Percentiles rank a stretch among this genome's conserved stretches.
Conservation (phyloP, 805 yeast genomes). For the Spathaspora passalidarum region DNA sequence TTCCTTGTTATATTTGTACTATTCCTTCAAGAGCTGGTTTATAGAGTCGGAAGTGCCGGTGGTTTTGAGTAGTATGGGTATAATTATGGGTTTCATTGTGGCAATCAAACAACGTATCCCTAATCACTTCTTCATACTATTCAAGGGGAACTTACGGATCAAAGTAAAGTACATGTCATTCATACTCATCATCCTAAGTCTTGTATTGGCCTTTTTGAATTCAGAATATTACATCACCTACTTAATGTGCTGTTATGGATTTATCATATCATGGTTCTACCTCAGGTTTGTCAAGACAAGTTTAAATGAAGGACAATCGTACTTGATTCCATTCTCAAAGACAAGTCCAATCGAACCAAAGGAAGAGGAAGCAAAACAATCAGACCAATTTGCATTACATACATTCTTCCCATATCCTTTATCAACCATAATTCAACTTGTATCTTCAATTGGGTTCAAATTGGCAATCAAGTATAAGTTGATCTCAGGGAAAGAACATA, state of each 20-base stretch:
- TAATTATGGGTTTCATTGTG: conserved; percentile 57
- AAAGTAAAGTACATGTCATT: conserved; percentile 42
- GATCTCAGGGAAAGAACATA: background rate
- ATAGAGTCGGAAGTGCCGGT: conserved; percentile 33
- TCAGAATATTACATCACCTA: conserved; percentile 24
- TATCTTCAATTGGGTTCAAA: conserved; percentile 19
- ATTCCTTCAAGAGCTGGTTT: conserved; percentile 13
- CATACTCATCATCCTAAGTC: conserved; percentile 22
- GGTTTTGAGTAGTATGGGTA: conserved; percentile 51
- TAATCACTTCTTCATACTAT: conserved; percentile 51
- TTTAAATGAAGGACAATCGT: conserved; percentile 42
- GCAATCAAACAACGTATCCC: conserved; percentile 66
- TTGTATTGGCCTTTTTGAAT: conserved; percentile 19
- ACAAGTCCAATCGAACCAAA: background rate
- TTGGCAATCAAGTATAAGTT: conserved; percentile 14
- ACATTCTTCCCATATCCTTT: conserved; percentile 44
- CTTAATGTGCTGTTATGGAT: conserved; percentile 26
- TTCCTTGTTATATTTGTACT: conserved; percentile 25
- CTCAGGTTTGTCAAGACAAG: conserved; percentile 39
- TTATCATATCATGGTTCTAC: conserved; percentile 37
- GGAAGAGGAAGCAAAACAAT: conserved; percentile 12
- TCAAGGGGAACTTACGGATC: conserved; percentile 45
- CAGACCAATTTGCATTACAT: conserved; percentile 30
- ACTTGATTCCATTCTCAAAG: conserved; percentile 31
- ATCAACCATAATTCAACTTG: conserved; percentile 21